phyloP scores from a whole-genome alignment of 2,329 filamentous ascomycete genomes.

The Lasiodiplodia citricola region DNA sequence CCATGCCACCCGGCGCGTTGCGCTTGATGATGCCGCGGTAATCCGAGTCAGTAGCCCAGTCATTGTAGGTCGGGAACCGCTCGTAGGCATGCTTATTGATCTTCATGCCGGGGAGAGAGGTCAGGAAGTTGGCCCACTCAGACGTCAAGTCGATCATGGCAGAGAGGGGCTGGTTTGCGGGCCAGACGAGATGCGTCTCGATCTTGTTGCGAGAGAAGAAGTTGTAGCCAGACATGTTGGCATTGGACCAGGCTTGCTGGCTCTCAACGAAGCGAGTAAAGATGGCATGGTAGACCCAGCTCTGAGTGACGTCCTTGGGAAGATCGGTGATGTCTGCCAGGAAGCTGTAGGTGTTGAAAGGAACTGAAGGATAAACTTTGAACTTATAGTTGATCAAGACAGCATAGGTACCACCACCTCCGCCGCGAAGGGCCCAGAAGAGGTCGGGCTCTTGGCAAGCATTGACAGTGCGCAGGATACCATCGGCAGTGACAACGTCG shows the following conservation, averaged over 20 bases:
- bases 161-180: slow-evolving; percentile 34
- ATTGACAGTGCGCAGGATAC: slow-evolving; percentile 41
- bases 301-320: slow-evolving; percentile 37
- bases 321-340: slow-evolving; percentile 36
- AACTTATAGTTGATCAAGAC: slow-evolving; percentile 43
- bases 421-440: slow-evolving; percentile 38
- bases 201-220: slow-evolving; percentile 41
- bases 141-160: slow-evolving; percentile 36
- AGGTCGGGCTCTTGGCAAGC: slow-evolving; percentile 43
- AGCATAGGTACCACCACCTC: slow-evolving; percentile 39
- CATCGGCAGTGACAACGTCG: slow-evolving; percentile 46
- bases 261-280: slow-evolving; percentile 39
- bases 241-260: slow-evolving; percentile 37
- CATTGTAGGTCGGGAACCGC: slow-evolving; percentile 39
- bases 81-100: slow-evolving; percentile 41
- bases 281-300: slow-evolving; percentile 39
- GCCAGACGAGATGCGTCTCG: slow-evolving; percentile 40
- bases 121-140: slow-evolving; percentile 40
- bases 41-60: slow-evolving; percentile 38
- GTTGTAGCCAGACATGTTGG: slow-evolving; percentile 44
- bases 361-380: slow-evolving; percentile 40
- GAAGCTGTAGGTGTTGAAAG: slow-evolving; percentile 44
- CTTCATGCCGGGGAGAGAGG: slow-evolving; percentile 38
- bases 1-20: slow-evolving; percentile 43
- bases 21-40: slow-evolving; percentile 36